Evolutionary conservation across 2,329 filamentous ascomycete species (phyloP).

Genomic region (Cercospora janseana): DNA sequence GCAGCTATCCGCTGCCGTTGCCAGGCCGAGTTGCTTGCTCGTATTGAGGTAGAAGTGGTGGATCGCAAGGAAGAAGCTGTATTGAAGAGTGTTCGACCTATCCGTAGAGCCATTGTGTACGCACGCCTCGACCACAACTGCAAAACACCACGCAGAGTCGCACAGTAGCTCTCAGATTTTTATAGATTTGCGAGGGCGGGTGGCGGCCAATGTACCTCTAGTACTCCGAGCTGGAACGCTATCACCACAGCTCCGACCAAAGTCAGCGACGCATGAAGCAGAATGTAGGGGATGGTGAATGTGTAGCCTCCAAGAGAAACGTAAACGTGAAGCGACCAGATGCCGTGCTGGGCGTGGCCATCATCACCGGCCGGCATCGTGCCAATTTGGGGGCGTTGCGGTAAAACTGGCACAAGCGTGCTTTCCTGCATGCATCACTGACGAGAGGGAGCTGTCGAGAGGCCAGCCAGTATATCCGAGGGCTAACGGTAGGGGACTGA

Average conservation of each 20-base stretch:
- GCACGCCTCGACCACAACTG: background rate
- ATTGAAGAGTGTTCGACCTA: constrained; percentile 20
- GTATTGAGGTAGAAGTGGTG: constrained; percentile 11
- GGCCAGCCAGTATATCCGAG: constrained; percentile 1
- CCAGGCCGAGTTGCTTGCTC: constrained; percentile 11
- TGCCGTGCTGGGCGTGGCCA: background rate
- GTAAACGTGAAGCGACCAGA: background rate
- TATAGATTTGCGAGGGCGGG: background rate
- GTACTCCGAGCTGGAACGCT: background rate
- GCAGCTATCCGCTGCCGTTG: constrained; percentile 11
- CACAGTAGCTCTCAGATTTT: background rate
- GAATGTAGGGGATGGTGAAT: background rate
- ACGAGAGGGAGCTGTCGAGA: constrained; percentile 1
- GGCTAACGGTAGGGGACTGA: background rate
- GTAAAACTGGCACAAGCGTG: constrained; percentile 7
- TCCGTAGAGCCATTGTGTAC: constrained; percentile 21
- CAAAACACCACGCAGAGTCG: too few relatives aligned
- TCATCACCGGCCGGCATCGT: constrained; percentile 2
- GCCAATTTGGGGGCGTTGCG: constrained; percentile 4
- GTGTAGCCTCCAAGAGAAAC: background rate
- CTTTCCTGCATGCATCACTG: constrained; percentile 1
- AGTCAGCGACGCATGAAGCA: background rate
- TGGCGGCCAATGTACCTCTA: constrained; percentile 7
- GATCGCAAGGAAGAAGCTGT: constrained; percentile 18
- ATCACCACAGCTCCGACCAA: background rate